phyloP scores from a whole-genome alignment of 2,329 filamentous ascomycete species.

The Botryosphaeria dothidea region DNA sequence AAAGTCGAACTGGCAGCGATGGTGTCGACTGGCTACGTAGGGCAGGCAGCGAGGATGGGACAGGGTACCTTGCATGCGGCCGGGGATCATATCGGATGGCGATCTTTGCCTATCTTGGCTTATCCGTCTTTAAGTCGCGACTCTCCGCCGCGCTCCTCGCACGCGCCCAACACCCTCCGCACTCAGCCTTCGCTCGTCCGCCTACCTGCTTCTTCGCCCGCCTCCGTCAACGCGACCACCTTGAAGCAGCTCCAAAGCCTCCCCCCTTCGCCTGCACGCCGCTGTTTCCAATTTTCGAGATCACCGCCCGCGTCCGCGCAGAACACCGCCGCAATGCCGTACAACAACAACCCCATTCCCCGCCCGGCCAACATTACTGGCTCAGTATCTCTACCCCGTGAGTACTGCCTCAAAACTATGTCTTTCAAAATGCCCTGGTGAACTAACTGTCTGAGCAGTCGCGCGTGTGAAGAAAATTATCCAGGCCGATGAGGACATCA shows the following conservation, averaged over 20 bases:
- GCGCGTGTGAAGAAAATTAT: constrained; percentile 97
- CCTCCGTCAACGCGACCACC: not conserved
- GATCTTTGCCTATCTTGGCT: constrained; percentile 3
- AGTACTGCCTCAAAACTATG: constrained; percentile 38
- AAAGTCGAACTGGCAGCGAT: not conserved
- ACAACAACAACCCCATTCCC: constrained; percentile 82
- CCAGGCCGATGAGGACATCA: constrained; percentile 79
- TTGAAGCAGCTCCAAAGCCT: not conserved
- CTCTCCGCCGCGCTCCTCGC: constrained; percentile 6
- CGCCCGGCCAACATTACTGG: constrained; percentile 81
- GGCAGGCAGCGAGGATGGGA: not conserved
- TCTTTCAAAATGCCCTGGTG: not conserved
- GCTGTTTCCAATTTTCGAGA: not conserved
- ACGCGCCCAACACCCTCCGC: not conserved
- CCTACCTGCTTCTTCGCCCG: not conserved
- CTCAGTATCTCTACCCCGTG: constrained; percentile 81
- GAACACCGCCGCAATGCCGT: constrained; percentile 66
- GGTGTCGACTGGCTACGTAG: constrained; percentile 8
- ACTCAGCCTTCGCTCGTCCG: not conserved
- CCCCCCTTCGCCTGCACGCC: not conserved
- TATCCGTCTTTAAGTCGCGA: constrained; percentile 4
- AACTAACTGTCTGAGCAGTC: constrained; percentile 54
- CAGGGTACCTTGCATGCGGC: constrained; percentile 12
- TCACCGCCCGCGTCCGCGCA: not conserved
- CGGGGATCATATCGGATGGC: constrained; percentile 3